phyloP scores from a whole-genome alignment of 352 stramenopile species.

The Globisporangium mamillatum region DNA sequence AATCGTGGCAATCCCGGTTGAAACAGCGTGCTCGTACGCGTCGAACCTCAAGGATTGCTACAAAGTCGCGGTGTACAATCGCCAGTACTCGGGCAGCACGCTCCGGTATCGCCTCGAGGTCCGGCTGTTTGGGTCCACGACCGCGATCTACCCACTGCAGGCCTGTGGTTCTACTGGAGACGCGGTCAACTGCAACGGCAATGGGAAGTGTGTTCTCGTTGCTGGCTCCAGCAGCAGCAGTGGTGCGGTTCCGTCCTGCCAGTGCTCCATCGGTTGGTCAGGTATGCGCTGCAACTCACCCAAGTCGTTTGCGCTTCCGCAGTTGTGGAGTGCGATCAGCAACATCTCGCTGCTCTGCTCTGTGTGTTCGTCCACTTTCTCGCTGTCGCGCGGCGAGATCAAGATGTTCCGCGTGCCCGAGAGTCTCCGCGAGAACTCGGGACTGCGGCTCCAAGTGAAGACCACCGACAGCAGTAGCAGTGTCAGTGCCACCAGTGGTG shows the following conservation, averaged over 20 bases:
- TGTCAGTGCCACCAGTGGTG: constrained; percentile 12
- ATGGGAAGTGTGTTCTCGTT: constrained; percentile 49
- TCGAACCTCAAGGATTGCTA: constrained; percentile 46
- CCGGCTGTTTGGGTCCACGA: constrained; percentile 27
- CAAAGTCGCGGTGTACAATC: constrained; percentile 72
- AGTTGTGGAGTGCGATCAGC: constrained; percentile 56
- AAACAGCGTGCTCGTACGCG: constrained; percentile 38
- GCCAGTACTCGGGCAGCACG: constrained; percentile 39
- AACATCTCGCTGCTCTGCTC: constrained; percentile 56
- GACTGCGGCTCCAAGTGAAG: constrained; percentile 30
- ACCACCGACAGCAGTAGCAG: not conserved
- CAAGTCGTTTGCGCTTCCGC: constrained; percentile 43
- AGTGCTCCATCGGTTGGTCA: constrained; percentile 59
- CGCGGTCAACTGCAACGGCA: constrained; percentile 39
- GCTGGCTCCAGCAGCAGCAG: constrained; percentile 1
- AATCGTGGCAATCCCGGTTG: constrained; percentile 40
- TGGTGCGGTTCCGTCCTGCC: constrained; percentile 29
- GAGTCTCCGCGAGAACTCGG: constrained; percentile 48
- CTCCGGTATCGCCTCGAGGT: constrained; percentile 50
- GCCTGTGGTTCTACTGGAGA: constrained; percentile 21
- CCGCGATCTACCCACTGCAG: constrained; percentile 21
- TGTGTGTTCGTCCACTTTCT: constrained; percentile 41
- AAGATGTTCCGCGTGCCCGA: constrained; percentile 67
- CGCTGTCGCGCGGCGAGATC: constrained; percentile 43
- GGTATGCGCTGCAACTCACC: constrained; percentile 63